Percentiles rank a stretch among this genome's conserved stretches.
Conservation (phyloP, 495 filamentous ascomycete genomes). For the Gamarada debralockiae region DNA sequence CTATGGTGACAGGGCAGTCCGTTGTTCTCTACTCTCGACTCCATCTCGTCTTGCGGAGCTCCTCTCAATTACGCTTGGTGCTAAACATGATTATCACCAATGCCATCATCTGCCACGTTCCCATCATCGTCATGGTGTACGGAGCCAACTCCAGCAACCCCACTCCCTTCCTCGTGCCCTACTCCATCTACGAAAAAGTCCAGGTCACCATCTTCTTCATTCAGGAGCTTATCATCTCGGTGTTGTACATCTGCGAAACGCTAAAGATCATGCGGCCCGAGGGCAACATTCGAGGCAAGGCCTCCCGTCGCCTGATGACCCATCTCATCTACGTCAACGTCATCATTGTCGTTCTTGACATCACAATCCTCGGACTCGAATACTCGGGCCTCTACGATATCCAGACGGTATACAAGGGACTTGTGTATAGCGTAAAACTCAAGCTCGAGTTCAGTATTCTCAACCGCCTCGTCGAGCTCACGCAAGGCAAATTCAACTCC, state of each 20-base stretch:
- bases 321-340: too few species aligned
- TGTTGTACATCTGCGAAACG: conserved; percentile 53
- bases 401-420: conserved; percentile 26
- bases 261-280: conserved; percentile 39
- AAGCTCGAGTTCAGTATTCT: conserved; percentile 36
- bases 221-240: conserved; percentile 56
- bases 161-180: neutral
- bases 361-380: conserved; percentile 20
- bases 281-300: neutral
- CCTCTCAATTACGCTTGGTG: conserved; percentile 43
- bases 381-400: conserved; percentile 23
- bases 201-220: conserved; percentile 55
- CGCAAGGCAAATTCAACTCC: too few species aligned
- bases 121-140: conserved; percentile 42
- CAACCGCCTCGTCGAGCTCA: conserved; percentile 23
- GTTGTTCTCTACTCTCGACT: conserved; percentile 66
- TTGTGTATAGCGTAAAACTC: conserved; percentile 33
- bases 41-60: conserved; percentile 53
- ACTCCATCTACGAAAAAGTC: conserved; percentile 43
- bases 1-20: conserved; percentile 63
- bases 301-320: conserved; percentile 9
- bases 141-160: neutral
- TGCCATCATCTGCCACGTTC: conserved; percentile 50
- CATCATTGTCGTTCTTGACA: conserved; percentile 21
- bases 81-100: conserved; percentile 59